These are phyloP conservation scores for Solanum verrucosum DNA, from an alignment of 257 asterid species.

Conservation along the genomic window DNA sequence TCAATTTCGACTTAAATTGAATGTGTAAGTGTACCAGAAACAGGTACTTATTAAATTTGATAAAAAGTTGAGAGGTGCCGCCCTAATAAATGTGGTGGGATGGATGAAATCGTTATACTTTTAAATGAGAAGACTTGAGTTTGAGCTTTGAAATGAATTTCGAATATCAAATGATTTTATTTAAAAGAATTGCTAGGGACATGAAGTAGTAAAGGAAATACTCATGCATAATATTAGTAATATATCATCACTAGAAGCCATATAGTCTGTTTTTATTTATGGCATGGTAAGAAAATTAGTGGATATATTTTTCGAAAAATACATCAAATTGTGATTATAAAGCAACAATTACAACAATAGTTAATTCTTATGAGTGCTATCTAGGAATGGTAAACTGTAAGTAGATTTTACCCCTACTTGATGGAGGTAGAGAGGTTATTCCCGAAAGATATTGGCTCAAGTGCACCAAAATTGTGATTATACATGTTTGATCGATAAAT, in stretches of 20 bases:
- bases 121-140: not conserved
- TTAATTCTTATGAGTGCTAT: not conserved
- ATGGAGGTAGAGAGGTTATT: not conserved
- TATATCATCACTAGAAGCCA: not conserved
- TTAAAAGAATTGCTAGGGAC: not conserved
- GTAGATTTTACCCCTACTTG: not conserved
- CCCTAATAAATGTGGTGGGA: not conserved
- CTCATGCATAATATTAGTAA: not conserved
- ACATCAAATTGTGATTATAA: not conserved
- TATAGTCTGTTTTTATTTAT: not conserved
- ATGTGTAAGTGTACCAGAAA: not conserved
- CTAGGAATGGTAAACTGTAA: not conserved
- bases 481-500: not conserved
- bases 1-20: not conserved
- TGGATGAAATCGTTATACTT: not conserved
- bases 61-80: not conserved
- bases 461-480: not conserved
- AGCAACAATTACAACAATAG: too few relatives aligned
- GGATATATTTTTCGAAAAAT: not conserved
- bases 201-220: not conserved
- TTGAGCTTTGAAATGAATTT: not conserved
- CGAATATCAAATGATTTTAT: not conserved
- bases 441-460: rapidly evolving
- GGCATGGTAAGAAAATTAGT: not conserved
- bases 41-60: not conserved